Percentiles rank a stretch among this genome's conserved stretches.
phyloP scores from a whole-genome alignment of 768 basidiomycete genomes.

The Boletus huronensis region DNA sequence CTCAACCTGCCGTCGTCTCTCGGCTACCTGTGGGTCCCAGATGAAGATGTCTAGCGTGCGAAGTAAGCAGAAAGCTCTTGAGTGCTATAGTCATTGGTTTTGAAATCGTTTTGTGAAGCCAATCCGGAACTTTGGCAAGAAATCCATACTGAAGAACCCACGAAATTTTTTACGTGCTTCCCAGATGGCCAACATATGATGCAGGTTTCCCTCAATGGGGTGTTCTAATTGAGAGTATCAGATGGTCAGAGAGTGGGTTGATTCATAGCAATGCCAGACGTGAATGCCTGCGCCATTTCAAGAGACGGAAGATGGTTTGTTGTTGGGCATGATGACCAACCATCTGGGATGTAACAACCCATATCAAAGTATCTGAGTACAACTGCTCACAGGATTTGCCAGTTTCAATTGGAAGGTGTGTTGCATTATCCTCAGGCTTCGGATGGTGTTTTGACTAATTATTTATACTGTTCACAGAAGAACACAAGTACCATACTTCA shows the following conservation, averaged over 20 bases:
- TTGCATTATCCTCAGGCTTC: too few species aligned
- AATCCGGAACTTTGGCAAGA: background rate
- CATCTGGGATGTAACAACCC: background rate
- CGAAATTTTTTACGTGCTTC: background rate
- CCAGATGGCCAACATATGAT: background rate
- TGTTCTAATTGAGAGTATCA: background rate
- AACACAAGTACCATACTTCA: background rate
- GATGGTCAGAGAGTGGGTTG: slow-evolving; percentile 2
- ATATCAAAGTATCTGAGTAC: background rate
- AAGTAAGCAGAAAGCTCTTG: background rate
- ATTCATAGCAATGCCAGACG: background rate
- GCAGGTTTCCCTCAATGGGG: background rate
- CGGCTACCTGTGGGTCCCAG: background rate
- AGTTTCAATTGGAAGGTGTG: background rate
- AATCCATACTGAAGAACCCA: background rate
- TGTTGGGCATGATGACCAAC: background rate
- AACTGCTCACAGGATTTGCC: background rate
- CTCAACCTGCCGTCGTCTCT: background rate
- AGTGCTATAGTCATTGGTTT: background rate
- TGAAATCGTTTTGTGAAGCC: background rate
- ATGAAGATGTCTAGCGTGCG: background rate
- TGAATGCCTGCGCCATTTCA: background rate
- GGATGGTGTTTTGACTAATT: background rate
- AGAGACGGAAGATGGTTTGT: background rate
- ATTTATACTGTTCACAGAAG: background rate